These are phyloP conservation scores for Dendrocalamus sinicus DNA, from an alignment of 176 grass and related monocot genomes.

Conservation along the genomic window DNA sequence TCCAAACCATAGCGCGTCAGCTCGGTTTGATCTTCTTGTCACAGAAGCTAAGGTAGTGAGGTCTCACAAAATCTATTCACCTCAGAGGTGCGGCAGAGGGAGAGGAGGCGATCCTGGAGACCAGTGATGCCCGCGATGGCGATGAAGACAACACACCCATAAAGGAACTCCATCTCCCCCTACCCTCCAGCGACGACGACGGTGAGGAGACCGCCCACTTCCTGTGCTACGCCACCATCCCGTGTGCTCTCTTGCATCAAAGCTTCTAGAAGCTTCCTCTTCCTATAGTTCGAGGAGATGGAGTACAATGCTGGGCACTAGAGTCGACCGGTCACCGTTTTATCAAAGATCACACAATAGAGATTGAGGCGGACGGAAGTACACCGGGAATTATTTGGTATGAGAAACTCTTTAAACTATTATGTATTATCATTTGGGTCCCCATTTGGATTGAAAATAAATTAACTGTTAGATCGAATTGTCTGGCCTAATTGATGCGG, in stretches of 20 bases:
- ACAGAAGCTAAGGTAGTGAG: too few relatives aligned
- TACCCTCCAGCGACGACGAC: not conserved
- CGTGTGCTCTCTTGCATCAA: not conserved
- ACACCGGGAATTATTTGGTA: too few relatives aligned
- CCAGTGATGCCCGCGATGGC: conserved; percentile 28
- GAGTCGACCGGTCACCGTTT: too few relatives aligned
- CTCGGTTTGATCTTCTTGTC: not conserved
- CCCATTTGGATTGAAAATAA: too few relatives aligned
- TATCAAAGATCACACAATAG: too few relatives aligned
- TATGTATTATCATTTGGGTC: too few relatives aligned
- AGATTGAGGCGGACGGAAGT: too few relatives aligned
- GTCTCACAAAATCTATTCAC: not conserved
- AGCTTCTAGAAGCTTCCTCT: not conserved
- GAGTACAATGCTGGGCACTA: too few relatives aligned
- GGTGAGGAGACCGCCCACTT: not conserved
- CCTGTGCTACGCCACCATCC: conserved; percentile 49
- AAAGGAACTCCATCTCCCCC: conserved; percentile 45
- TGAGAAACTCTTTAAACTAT: too few relatives aligned
- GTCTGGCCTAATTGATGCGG: too few relatives aligned
- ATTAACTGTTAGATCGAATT: too few relatives aligned
- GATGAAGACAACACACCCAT: conserved; percentile 38
- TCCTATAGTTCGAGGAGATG: too few relatives aligned
- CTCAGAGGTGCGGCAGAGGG: conserved; percentile 34
- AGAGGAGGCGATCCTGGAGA: conserved; percentile 40
- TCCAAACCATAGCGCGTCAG: not conserved